Evolutionary conservation across 306 rosid genomes (phyloP), one percentile per base, ranked within the genome.

Genomic region (Cucurbita pepo): DNA sequence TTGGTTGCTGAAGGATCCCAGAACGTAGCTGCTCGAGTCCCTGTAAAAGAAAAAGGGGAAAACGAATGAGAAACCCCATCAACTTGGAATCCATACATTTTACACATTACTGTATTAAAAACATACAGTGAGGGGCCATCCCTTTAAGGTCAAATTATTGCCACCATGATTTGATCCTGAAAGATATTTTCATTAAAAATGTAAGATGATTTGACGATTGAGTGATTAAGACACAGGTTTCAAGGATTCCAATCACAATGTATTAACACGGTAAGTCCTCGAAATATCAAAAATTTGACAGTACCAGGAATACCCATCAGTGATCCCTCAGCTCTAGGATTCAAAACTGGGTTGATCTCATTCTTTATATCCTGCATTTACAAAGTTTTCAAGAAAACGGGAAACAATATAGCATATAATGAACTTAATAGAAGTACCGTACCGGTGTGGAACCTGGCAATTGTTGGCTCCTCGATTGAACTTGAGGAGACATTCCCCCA

Each of bases 81-180:
- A n/a, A 69, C 59, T 50, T 9, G 34, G 30, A 45, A 50, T 25
- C 18, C 34, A 0, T 30, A n/a, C 74, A 69, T 69, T 51, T 6
- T 69, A 69, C 44, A 48, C 55, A 14, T 25, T 34, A 50, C 2
- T 4, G 45, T 50, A 41, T 57, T 0, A 53, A 44, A 73, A 67
- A 79, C 99, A 75, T 84, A 95, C 99, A 1, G 97, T 91, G 63
- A 95, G 91, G 0, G 99, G 99, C 99, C 99, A 95, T 65, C 99
- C 99, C 84, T 91, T 95, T 69, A 95, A 77, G 65, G 99, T 95
- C 91, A 95, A 85, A 81, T 89, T 95, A 81, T 79, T 95, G 81
- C 91, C 79, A 67, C 96, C 96, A 87, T 95, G 99, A 83, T 95
- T 95, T 36, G 96, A 88, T 75, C 99, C 99, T 95, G 86, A 74